A percentile compares a stretch with the other conserved stretches of the same genome.
Conservation (phyloP, 2,329 filamentous ascomycete genomes). For the Westerdykella aurantiaca region DNA sequence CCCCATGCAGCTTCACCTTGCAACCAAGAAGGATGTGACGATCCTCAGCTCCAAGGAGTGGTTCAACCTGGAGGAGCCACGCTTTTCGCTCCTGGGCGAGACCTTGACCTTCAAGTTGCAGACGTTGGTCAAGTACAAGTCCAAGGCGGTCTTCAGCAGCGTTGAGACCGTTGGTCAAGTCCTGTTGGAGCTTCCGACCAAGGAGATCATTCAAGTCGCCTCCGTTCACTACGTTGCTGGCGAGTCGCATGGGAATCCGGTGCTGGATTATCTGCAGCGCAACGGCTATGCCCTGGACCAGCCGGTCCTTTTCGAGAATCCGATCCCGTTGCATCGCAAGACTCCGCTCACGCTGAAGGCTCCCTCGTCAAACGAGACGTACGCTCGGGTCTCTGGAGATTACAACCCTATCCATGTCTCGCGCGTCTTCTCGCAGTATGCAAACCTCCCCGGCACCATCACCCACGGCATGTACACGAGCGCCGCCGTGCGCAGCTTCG, state of each 20-base stretch:
- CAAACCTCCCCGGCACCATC: slow-evolving; percentile 91
- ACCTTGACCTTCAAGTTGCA: slow-evolving; percentile 94
- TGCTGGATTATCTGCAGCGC: slow-evolving; percentile 90
- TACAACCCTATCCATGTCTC: slow-evolving; percentile 99
- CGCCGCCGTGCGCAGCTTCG: slow-evolving; percentile 87
- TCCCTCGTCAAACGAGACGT: slow-evolving; percentile 94
- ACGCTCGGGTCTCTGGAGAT: slow-evolving; percentile 93
- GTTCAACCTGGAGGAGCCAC: slow-evolving; percentile 82
- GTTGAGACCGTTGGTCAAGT: slow-evolving; percentile 92
- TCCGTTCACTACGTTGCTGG: slow-evolving; percentile 93
- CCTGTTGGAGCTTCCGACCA: slow-evolving; percentile 87
- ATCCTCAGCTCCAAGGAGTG: slow-evolving; percentile 95
- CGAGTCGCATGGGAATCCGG: slow-evolving; percentile 88
- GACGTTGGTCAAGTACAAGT: slow-evolving; percentile 89
- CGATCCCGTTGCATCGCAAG: slow-evolving; percentile 91
- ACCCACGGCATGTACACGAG: slow-evolving; percentile 99
- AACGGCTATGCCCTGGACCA: slow-evolving; percentile 91
- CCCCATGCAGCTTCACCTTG: slow-evolving; percentile 86
- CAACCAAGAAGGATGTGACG: slow-evolving; percentile 83
- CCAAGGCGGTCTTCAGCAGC: slow-evolving; percentile 82
- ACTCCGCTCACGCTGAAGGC: slow-evolving; percentile 82
- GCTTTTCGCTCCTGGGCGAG: slow-evolving; percentile 84
- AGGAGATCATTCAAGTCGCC: slow-evolving; percentile 96
- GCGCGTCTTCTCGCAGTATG: slow-evolving; percentile 91
- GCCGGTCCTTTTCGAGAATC: slow-evolving; percentile 93